Conservation (phyloP, 139 green algal genomes). For the Chlorella sp. region DNA sequence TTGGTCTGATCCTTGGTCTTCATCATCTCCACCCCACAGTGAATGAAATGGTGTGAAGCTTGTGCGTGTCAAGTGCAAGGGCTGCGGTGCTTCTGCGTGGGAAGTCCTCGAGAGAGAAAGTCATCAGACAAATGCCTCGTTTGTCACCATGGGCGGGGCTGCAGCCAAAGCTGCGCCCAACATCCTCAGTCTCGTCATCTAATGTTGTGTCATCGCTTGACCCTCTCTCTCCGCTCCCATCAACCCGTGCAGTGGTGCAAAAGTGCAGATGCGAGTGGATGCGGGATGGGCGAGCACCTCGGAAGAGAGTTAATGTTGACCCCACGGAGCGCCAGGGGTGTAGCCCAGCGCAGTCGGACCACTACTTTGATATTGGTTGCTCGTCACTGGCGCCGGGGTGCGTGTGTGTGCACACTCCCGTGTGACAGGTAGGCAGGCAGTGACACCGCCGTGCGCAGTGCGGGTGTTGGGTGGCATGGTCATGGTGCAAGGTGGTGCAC, state of each 20-base stretch:
- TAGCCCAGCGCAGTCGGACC: conserved; percentile 3
- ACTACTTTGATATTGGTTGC: conserved; percentile 10
- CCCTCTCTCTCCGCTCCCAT: not conserved
- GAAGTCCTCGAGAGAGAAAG: no score
- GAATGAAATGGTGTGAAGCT: no score
- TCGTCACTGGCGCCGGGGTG: not conserved
- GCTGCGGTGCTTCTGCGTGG: no score
- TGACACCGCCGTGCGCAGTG: not conserved
- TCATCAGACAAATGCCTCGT: conserved; percentile 17
- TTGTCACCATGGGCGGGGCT: not conserved
- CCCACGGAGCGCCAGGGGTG: not conserved
- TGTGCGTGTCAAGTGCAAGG: no score
- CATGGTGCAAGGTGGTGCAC: no score
- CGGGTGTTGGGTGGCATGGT: no score
- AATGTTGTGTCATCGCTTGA: conserved; percentile 11
- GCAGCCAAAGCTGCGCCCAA: not conserved
- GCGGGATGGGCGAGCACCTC: not conserved
- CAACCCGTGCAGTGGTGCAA: not conserved
- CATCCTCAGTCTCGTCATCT: conserved; percentile 13
- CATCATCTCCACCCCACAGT: no score
- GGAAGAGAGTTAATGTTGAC: conserved; percentile 14
- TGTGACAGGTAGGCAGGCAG: not conserved
- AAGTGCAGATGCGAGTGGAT: not conserved
- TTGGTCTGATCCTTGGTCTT: no score
- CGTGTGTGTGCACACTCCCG: not conserved